phyloP scores from a whole-genome alignment of 192 early-diverging fungal genomes.

The Thamnidium elegans region DNA sequence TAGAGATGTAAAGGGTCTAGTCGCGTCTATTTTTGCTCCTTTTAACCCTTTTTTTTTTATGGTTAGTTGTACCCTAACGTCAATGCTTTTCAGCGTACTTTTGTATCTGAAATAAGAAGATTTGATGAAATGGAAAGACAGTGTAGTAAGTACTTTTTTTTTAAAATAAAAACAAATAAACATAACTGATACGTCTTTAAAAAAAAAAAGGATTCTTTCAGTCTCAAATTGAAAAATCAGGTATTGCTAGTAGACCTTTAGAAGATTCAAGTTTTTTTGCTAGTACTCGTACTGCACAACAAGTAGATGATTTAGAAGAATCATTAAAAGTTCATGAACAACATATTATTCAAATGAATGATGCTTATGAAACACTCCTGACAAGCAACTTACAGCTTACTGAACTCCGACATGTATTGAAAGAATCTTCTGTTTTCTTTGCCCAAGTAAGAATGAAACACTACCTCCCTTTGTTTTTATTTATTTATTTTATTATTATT shows the following conservation, averaged over 20 bases:
- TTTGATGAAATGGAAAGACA: constrained; percentile 97
- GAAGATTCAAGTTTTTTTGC: constrained; percentile 44
- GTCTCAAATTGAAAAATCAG: constrained; percentile 74
- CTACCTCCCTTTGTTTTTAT: not conserved
- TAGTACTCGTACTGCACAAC: constrained; percentile 73
- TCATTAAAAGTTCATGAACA: constrained; percentile 75
- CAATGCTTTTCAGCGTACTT: constrained; percentile 95
- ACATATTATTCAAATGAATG: constrained; percentile 83
- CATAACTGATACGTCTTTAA: no score
- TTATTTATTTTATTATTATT: no score
- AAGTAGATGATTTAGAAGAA: constrained; percentile 92
- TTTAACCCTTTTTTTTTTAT: not conserved
- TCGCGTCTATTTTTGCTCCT: not conserved
- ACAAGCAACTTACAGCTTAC: constrained; percentile 84
- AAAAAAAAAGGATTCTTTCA: constrained; percentile 80
- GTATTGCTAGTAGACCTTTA: constrained; percentile 55
- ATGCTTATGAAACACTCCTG: constrained; percentile 81
- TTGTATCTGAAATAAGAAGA: constrained; percentile 91
- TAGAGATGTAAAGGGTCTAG: constrained; percentile 66
- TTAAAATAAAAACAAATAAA: no score
- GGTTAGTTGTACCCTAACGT: constrained; percentile 83
- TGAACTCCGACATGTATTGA: constrained; percentile 85
- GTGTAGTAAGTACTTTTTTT: constrained; percentile 65
- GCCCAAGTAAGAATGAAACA: constrained; percentile 51
- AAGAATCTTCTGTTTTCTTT: constrained; percentile 86